These are phyloP conservation scores for Malassezia pachydermatis DNA, from an alignment of 1,284 basidiomycete species.

Conservation along the genomic window DNA sequence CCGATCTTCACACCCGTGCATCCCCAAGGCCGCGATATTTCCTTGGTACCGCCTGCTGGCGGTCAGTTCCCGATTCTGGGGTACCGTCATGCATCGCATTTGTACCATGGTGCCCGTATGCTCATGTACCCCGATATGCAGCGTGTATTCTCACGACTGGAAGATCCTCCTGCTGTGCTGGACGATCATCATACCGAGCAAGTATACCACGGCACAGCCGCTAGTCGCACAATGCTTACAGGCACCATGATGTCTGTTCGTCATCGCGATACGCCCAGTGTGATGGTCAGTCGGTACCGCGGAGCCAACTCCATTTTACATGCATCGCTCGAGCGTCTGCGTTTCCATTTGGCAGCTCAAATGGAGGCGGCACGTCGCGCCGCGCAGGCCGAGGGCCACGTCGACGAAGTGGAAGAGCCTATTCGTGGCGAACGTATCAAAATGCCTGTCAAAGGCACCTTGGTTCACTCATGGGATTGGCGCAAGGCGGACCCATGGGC, in stretches of 20 bases:
- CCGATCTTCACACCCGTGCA: slow-evolving; percentile 35
- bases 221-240: slow-evolving; percentile 31
- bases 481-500: slow-evolving; percentile 5
- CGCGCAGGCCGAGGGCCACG: slow-evolving; percentile 6
- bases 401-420: slow-evolving; percentile 15
- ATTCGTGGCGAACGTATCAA: slow-evolving; percentile 19
- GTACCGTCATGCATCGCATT: slow-evolving; percentile 31
- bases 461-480: slow-evolving; percentile 19
- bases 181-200: slow-evolving; percentile 43
- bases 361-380: slow-evolving; percentile 10
- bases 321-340: slow-evolving; percentile 24
- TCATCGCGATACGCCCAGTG: slow-evolving; percentile 27
- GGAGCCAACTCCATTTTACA: slow-evolving; percentile 32
- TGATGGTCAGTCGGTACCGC: slow-evolving; percentile 24
- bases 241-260: slow-evolving; percentile 24
- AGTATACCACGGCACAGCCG: slow-evolving; percentile 41
- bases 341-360: slow-evolving; percentile 15
- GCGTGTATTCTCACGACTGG: slow-evolving; percentile 28
- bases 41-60: slow-evolving; percentile 28
- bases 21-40: slow-evolving; percentile 35
- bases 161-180: slow-evolving; percentile 34
- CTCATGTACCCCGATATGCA: slow-evolving; percentile 27
- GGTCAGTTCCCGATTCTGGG: slow-evolving; percentile 29
- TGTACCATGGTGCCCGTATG: slow-evolving; percentile 29
- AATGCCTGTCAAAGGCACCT: slow-evolving; percentile 13